Conservation (phyloP, 2,329 filamentous ascomycete species). For the Trichoderma sp. region DNA sequence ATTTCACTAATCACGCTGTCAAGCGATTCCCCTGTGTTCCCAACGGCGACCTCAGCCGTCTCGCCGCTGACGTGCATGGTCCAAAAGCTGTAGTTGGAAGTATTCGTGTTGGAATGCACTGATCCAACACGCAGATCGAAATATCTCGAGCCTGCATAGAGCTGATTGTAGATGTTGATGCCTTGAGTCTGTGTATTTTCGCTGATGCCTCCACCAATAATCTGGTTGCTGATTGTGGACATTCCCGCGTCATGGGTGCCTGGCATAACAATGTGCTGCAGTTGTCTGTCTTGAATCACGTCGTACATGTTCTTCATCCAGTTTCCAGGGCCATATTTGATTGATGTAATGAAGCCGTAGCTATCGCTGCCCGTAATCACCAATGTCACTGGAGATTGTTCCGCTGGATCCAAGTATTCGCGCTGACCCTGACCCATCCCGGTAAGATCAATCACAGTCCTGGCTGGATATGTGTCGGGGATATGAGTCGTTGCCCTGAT, state of each 20-base stretch:
- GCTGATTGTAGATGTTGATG: constrained; percentile 47
- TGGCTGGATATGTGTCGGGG: constrained; percentile 31
- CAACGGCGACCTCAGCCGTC: constrained; percentile 41
- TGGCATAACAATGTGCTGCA: constrained; percentile 50
- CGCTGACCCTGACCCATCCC: constrained; percentile 39
- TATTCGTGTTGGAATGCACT: constrained; percentile 28
- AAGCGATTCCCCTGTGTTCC: constrained; percentile 49
- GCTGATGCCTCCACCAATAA: constrained; percentile 39
- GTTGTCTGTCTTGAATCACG: constrained; percentile 41
- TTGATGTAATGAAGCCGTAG: constrained; percentile 38
- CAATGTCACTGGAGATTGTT: constrained; percentile 36
- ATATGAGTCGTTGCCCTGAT: constrained; percentile 37
- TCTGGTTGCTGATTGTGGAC: constrained; percentile 42
- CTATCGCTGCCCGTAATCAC: constrained; percentile 40
- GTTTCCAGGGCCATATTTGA: constrained; percentile 33
- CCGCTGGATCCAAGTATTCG: constrained; percentile 38
- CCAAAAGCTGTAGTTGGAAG: constrained; percentile 39
- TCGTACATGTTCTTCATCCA: constrained; percentile 40
- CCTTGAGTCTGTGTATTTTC: constrained; percentile 50
- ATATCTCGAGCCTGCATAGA: constrained; percentile 48
- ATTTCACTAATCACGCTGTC: constrained; percentile 46
- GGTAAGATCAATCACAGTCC: constrained; percentile 36
- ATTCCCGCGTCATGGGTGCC: constrained; percentile 54
- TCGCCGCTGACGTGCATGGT: constrained; percentile 45
- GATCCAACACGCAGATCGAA: constrained; percentile 50